Conservation (phyloP, 192 early-diverging fungal species). For the Geranomyces michiganensis region DNA sequence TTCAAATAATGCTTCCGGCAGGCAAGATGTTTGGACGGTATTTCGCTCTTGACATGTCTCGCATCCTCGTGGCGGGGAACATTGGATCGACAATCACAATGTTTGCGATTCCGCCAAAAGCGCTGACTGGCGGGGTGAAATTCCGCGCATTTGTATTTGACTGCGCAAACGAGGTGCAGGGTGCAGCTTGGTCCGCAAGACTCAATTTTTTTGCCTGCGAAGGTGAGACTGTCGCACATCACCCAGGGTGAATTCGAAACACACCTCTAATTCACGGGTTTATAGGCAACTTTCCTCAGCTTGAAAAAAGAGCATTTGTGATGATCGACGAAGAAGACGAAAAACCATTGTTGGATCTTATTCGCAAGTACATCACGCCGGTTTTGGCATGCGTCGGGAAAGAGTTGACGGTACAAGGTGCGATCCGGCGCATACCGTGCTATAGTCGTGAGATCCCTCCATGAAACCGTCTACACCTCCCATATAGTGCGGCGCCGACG, state of each 20-base stretch:
- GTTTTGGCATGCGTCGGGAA: conserved; percentile 13
- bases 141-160: conserved; percentile 8
- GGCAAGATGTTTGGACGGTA: neutral
- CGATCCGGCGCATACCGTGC: too few species aligned
- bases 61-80: conserved; percentile 8
- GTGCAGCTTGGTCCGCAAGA: neutral
- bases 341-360: neutral
- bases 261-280: too few species aligned
- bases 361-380: conserved; percentile 18
- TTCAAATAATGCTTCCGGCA: neutral
- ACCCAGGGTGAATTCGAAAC: neutral
- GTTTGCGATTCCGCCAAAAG: neutral
- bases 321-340: conserved; percentile 21
- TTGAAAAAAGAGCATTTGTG: conserved; percentile 3
- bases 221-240: conserved; percentile 4
- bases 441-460: too few species aligned
- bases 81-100: conserved; percentile 6
- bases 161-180: conserved; percentile 3
- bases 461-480: neutral
- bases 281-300: conserved; percentile 2
- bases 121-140: neutral
- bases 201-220: neutral
- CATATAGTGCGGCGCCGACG: neutral
- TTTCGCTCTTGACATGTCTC: conserved; percentile 14
- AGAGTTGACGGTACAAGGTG: conserved; percentile 6